A percentile compares a stretch with the other conserved stretches of the same genome.
Conservation (phyloP, 352 stramenopile genomes). For the Blastocystis hominis region DNA sequence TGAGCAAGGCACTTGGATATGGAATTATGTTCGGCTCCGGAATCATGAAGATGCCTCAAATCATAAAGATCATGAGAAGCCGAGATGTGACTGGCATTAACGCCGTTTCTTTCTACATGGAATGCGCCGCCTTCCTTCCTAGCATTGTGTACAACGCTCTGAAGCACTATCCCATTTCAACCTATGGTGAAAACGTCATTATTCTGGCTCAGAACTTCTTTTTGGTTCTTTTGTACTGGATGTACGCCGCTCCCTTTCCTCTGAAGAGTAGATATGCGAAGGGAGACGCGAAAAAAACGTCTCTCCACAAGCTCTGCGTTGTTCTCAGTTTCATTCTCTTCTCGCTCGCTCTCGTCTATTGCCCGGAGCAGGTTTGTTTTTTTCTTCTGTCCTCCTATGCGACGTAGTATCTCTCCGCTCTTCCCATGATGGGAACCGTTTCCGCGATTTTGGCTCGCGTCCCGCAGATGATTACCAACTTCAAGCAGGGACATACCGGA, state of each 20-base stretch:
- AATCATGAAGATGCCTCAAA: constrained; percentile 77
- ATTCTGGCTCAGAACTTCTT: constrained; percentile 75
- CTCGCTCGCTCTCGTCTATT: constrained; percentile 65
- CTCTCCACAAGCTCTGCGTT: constrained; percentile 59
- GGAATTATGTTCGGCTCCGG: constrained; percentile 74
- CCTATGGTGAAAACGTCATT: constrained; percentile 74
- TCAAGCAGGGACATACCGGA: constrained; percentile 77
- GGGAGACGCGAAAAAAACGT: not conserved
- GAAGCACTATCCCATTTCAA: constrained; percentile 72
- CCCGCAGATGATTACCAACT: constrained; percentile 66
- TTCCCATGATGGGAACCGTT: constrained; percentile 38
- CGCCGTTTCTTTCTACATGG: constrained; percentile 76
- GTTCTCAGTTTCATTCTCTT: constrained; percentile 65
- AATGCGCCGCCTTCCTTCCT: constrained; percentile 72
- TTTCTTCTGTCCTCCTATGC: not conserved
- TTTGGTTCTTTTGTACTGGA: constrained; percentile 72
- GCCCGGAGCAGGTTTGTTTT: not conserved
- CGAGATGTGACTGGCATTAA: constrained; percentile 74
- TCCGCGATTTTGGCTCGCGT: constrained; percentile 46
- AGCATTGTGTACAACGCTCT: constrained; percentile 74
- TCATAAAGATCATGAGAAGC: constrained; percentile 74
- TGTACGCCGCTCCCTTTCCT: constrained; percentile 63
- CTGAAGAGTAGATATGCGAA: constrained; percentile 9
- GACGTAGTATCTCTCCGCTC: constrained; percentile 31
- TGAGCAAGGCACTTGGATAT: constrained; percentile 75